Evolutionary conservation across 805 yeast species (phyloP), one percentile per base, ranked within the genome.

Genomic region (Candida ipomoeae): DNA sequence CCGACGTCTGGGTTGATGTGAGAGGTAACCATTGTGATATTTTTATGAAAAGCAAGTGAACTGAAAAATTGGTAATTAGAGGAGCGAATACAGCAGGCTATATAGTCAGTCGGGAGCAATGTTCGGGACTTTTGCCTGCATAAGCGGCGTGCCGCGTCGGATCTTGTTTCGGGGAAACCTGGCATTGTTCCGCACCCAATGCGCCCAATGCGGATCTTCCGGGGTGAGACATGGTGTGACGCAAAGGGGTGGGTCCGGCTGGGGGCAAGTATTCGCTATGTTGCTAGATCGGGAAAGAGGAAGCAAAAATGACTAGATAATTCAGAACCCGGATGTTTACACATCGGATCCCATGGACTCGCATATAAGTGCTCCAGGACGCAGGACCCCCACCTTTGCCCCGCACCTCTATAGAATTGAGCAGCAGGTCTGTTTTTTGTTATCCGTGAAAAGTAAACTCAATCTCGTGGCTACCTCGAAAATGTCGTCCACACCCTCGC

Each of bases 401-500:
- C 46, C 46, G 40, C 46, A 44, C 46, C 40, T 21, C 39, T 44
- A 69, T 38, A 68, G 52, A 29, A 73, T 65, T 4, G 60, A 55
- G 57, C 77, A 73, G 55, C 77, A 73, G 10, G 67, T 55, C 53
- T 47, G 58, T 39, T 55, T 56, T 3, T 65, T 59, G 42, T 63
- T 64, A 34, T 67, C 69, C 17, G 59, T 46, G 31, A 63, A 63
- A 34, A 89, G 68, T 49, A 89, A 69, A 62, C 94, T 85, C 3
- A 91, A 84, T 58, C 97, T 76, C 1, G 96, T 88, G 14, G 97
- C 97, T 46, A 82, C 81, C 68, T 91, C 97, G 65, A 91, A 90
- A 2, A 91, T 91, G 62, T 88, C 95, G 66, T 90, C 97, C 20
- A 91, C 97, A 11, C 96, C 96, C 63, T 89, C 96, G 4, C 97